A percentile compares a stretch with the other conserved stretches of the same genome.
These are phyloP conservation scores for Pyrenophora tritici-repentis DNA, from an alignment of 2,329 filamentous ascomycete species.

Conservation along the genomic window DNA sequence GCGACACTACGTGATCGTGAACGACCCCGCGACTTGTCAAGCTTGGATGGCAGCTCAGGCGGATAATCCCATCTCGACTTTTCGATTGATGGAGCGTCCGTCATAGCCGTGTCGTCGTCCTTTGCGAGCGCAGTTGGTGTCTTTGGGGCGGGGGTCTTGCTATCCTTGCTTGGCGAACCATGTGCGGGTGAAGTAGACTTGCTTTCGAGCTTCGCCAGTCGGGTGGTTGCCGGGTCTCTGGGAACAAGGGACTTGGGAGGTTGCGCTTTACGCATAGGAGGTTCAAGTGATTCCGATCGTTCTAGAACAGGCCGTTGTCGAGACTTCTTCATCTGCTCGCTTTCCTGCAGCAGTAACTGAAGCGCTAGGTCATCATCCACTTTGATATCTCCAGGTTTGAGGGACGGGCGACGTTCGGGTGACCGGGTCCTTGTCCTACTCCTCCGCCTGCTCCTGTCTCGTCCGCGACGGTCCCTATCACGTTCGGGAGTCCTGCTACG, in stretches of 20 bases:
- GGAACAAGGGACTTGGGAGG: constrained; percentile 44
- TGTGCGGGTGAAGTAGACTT: constrained; percentile 32
- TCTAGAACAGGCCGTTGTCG: constrained; percentile 44
- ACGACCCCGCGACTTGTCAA: constrained; percentile 31
- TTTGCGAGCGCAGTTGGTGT: constrained; percentile 20
- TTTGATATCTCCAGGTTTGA: constrained; percentile 44
- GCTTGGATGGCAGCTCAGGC: constrained; percentile 28
- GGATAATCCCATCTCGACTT: constrained; percentile 35
- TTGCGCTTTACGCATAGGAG: constrained; percentile 45
- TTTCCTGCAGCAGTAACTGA: constrained; percentile 43
- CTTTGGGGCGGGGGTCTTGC: constrained; percentile 11
- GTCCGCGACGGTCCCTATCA: constrained; percentile 29
- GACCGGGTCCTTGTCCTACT: constrained; percentile 30
- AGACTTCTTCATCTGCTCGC: constrained; percentile 46
- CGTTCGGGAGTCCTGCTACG: constrained; percentile 35
- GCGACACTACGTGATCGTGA: constrained; percentile 40
- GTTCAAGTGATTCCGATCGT: constrained; percentile 47
- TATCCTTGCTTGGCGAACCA: constrained; percentile 33
- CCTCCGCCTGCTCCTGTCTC: constrained; percentile 31
- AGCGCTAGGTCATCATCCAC: constrained; percentile 47
- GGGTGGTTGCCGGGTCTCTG: constrained; percentile 37
- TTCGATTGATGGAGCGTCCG: constrained; percentile 29
- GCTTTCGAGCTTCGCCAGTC: constrained; percentile 38
- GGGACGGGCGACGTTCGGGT: constrained; percentile 27
- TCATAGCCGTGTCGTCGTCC: constrained; percentile 35